Evolutionary conservation across 2,329 filamentous ascomycete species (phyloP).

Genomic region (Fusarium compactum): DNA sequence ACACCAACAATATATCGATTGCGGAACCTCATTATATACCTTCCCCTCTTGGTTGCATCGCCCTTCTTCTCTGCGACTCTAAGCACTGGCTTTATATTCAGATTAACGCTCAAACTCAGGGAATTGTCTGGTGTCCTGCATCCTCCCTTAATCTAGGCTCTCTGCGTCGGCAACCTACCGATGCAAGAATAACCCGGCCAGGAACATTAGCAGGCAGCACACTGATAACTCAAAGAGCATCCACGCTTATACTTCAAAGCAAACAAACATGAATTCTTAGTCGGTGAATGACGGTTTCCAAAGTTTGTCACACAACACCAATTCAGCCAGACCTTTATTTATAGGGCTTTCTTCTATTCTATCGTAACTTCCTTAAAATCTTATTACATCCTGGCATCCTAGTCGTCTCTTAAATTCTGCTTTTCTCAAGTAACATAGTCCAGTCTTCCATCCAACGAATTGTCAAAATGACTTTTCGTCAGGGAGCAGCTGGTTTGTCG

Average conservation of each 20-base stretch:
- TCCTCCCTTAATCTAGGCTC: too few relatives aligned
- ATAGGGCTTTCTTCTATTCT: background rate
- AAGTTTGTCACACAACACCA: background rate
- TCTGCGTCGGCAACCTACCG: background rate
- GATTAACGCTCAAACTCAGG: background rate
- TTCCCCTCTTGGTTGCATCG: background rate
- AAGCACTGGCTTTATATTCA: fast-evolving
- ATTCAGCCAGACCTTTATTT: background rate
- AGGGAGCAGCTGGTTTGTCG: background rate
- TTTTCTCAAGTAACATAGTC: background rate
- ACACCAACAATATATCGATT: background rate
- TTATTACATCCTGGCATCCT: background rate
- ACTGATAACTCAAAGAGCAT: background rate
- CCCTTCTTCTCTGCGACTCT: background rate
- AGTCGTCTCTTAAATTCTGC: background rate
- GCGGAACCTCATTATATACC: background rate
- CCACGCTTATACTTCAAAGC: fast-evolving
- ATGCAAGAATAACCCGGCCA: background rate
- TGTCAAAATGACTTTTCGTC: background rate
- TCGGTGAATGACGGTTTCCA: background rate
- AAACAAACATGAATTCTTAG: background rate
- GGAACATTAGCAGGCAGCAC: too few relatives aligned
- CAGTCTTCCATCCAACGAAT: background rate
- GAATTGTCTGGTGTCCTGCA: background rate
- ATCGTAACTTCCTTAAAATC: background rate